Percentiles rank a stretch among this genome's conserved stretches.
phyloP scores from a whole-genome alignment of 441 rosid species.

The Aleurites moluccanus region DNA sequence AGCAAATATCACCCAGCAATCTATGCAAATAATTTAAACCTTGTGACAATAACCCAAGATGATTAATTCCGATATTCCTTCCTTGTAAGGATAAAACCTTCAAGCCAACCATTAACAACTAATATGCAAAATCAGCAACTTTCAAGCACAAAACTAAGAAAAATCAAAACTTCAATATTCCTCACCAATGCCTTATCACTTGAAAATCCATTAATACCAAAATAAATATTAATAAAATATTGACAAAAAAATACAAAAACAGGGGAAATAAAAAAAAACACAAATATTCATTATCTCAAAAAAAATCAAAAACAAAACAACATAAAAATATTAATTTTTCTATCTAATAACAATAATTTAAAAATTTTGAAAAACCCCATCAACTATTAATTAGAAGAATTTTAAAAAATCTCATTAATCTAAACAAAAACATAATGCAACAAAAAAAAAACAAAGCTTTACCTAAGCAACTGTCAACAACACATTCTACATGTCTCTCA shows the following conservation, averaged over 20 bases:
- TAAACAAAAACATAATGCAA: background rate
- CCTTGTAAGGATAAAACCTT: background rate
- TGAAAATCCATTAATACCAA: background rate
- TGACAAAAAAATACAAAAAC: background rate
- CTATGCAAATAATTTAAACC: slow-evolving; percentile 3
- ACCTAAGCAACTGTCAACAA: no score
- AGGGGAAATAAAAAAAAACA: background rate
- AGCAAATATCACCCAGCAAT: background rate
- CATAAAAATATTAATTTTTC: background rate
- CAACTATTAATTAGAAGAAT: background rate
- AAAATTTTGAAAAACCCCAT: background rate
- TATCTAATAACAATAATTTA: no score
- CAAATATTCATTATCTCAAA: background rate
- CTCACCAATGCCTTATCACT: background rate
- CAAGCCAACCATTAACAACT: background rate
- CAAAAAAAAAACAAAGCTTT: slow-evolving; percentile 17
- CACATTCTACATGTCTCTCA: no score
- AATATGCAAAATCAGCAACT: background rate
- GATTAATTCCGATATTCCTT: background rate
- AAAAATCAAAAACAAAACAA: background rate
- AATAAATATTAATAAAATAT: background rate
- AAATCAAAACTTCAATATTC: slow-evolving; percentile 2
- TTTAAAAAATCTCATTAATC: background rate
- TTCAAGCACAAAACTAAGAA: background rate
- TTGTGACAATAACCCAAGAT: background rate